These are phyloP conservation scores for Lentinus brumalis DNA, from an alignment of 768 basidiomycete genomes.

Conservation along the genomic window DNA sequence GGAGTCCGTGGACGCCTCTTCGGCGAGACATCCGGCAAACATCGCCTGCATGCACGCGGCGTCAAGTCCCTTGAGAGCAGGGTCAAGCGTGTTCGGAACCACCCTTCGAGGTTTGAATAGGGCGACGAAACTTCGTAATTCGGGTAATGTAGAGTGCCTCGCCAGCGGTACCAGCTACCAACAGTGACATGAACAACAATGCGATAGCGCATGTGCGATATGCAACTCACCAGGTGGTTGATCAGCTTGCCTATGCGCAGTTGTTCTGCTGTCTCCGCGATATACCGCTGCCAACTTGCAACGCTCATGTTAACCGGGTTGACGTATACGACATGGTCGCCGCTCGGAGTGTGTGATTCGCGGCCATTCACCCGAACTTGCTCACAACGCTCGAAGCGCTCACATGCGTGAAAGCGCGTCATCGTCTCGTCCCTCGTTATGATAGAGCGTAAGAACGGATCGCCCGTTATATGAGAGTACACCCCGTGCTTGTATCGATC, in stretches of 20 bases:
- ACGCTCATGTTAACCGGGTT: conserved; percentile 80
- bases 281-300: conserved; percentile 54
- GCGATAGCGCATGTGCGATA: background rate
- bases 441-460: conserved; percentile 58
- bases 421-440: conserved; percentile 58
- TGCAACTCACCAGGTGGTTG: conserved; percentile 58
- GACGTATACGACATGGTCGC: conserved; percentile 73
- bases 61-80: conserved; percentile 56
- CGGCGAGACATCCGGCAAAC: conserved; percentile 60
- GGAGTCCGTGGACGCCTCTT: conserved; percentile 6
- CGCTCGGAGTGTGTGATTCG: conserved; percentile 40
- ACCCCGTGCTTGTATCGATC: conserved; percentile 85
- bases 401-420: conserved; percentile 94
- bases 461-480: conserved; percentile 56
- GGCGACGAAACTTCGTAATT: conserved; percentile 77
- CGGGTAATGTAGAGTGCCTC: conserved; percentile 87
- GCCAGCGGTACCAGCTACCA: conserved; percentile 77
- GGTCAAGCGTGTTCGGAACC: conserved; percentile 78
- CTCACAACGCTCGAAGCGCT: conserved; percentile 74
- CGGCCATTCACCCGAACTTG: conserved; percentile 49
- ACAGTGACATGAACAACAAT: background rate
- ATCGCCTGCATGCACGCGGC: conserved; percentile 72
- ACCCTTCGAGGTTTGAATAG: conserved; percentile 79
- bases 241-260: conserved; percentile 50
- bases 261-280: conserved; percentile 43